A percentile compares a stretch with the other conserved stretches of the same genome.
Conservation (phyloP, 495 filamentous ascomycete species). For the Darksidea phi region DNA sequence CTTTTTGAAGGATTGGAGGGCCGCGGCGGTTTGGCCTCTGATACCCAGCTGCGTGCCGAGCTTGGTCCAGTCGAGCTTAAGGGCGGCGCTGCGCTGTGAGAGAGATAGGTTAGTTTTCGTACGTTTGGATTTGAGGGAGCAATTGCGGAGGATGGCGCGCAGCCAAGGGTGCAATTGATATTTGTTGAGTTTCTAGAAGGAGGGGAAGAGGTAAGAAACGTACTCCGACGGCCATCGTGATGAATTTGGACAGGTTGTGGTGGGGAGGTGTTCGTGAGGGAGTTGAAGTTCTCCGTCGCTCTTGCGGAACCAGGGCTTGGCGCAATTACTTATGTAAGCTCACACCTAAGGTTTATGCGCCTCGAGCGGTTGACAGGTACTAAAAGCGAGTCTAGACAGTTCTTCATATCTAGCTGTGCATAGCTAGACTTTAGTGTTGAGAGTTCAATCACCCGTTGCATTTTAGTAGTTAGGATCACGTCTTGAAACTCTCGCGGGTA, state of each 20-base stretch:
- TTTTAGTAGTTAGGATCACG: too few relatives aligned
- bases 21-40: slow-evolving; percentile 84
- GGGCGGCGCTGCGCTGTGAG: slow-evolving; percentile 88
- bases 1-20: slow-evolving; percentile 96
- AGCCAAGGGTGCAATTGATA: slow-evolving; percentile 18
- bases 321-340: slow-evolving; percentile 18
- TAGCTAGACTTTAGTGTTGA: too few relatives aligned
- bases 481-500: neutral
- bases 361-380: neutral
- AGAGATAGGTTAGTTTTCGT: slow-evolving; percentile 33
- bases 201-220: slow-evolving; percentile 48
- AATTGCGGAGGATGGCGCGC: slow-evolving; percentile 1
- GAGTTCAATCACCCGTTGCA: too few relatives aligned
- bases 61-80: slow-evolving; percentile 98
- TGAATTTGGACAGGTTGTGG: slow-evolving; percentile 44
- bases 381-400: too few relatives aligned
- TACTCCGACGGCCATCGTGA: slow-evolving; percentile 87
- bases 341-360: neutral
- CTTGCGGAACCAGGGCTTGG: slow-evolving; percentile 16
- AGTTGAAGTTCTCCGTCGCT: slow-evolving; percentile 25
- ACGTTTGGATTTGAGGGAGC: neutral
- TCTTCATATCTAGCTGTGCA: too few relatives aligned
- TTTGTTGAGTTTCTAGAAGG: slow-evolving; percentile 6
- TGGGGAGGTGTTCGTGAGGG: slow-evolving; percentile 27
- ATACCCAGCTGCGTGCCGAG: slow-evolving; percentile 89